phyloP scores from a whole-genome alignment of 1,139 yeast species.

The Pichia sp. region DNA sequence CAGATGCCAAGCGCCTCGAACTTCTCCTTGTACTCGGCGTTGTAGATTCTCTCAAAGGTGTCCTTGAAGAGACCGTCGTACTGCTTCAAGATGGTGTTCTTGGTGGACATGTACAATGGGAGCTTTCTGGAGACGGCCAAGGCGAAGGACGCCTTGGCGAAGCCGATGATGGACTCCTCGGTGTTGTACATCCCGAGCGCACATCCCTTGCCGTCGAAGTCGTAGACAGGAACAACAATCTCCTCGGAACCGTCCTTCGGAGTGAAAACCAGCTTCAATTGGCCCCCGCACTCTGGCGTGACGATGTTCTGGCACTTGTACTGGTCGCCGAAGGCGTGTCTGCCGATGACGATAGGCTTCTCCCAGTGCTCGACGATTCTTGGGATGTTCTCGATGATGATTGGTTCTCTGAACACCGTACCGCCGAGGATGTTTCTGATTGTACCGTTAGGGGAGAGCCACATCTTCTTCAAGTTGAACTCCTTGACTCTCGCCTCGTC shows the following conservation, averaged over 20 bases:
- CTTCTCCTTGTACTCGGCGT: constrained; percentile 48
- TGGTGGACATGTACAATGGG: constrained; percentile 69
- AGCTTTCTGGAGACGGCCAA: constrained; percentile 63
- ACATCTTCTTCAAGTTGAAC: constrained; percentile 71
- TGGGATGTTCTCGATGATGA: constrained; percentile 66
- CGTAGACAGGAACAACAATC: constrained; percentile 47
- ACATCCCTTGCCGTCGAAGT: constrained; percentile 64
- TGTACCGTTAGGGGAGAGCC: constrained; percentile 84
- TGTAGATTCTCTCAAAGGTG: constrained; percentile 66
- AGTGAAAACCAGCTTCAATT: constrained; percentile 59
- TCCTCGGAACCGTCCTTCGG: constrained; percentile 58
- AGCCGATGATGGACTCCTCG: constrained; percentile 71
- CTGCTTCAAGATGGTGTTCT: constrained; percentile 75
- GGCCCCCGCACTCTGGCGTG: constrained; percentile 70
- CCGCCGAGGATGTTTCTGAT: constrained; percentile 79
- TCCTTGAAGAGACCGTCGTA: constrained; percentile 83
- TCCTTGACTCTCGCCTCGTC: constrained; percentile 79
- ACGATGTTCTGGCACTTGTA: constrained; percentile 76
- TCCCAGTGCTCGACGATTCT: constrained; percentile 76
- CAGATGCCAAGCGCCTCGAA: constrained; percentile 67
- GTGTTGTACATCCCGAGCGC: constrained; percentile 83
- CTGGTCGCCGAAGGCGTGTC: constrained; percentile 86
- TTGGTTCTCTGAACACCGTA: constrained; percentile 81
- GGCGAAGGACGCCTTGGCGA: constrained; percentile 75
- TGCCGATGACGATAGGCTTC: constrained; percentile 76